Percentiles rank a stretch among this genome's conserved stretches.
Evolutionary conservation across 2,329 filamentous ascomycete species (phyloP).

Genomic region (Colletotrichum sojae): DNA sequence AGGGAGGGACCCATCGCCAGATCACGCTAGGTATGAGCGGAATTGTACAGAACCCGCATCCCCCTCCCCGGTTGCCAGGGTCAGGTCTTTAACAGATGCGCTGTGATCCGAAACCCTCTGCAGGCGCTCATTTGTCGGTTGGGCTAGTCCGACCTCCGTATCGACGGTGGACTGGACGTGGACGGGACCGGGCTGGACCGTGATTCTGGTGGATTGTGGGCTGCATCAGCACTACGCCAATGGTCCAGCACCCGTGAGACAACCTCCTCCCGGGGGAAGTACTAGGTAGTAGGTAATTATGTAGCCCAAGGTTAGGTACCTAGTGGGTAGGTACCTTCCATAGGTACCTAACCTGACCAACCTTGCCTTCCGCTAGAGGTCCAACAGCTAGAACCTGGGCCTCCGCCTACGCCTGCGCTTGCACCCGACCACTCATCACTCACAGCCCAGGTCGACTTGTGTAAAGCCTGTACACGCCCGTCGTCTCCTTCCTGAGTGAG

Average conservation of each 20-base stretch:
- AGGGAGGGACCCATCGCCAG: too few relatives aligned
- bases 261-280: not conserved
- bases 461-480: conserved; percentile 1
- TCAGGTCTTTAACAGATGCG: conserved; percentile 20
- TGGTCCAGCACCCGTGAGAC: conserved; percentile 6
- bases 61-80: conserved; percentile 5
- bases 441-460: not conserved
- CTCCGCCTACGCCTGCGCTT: not conserved
- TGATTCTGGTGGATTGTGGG: conserved; percentile 24
- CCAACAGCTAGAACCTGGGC: not conserved
- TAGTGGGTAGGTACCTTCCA: not conserved
- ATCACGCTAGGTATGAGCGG: too few relatives aligned
- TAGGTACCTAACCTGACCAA: conserved; percentile 4
- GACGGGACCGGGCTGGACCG: conserved; percentile 38
- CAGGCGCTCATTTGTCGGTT: conserved; percentile 29
- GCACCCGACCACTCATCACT: conserved; percentile 2
- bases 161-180: conserved; percentile 29
- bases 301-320: not conserved
- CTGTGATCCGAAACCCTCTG: conserved; percentile 34
- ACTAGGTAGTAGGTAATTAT: not conserved
- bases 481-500: conserved; percentile 5
- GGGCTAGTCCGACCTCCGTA: conserved; percentile 1
- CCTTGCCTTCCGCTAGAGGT: conserved; percentile 3
- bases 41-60: not conserved
- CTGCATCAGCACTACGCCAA: conserved; percentile 12